Conservation (phyloP, 75 land plant species). For the Chamaecyparis obtusa region DNA sequence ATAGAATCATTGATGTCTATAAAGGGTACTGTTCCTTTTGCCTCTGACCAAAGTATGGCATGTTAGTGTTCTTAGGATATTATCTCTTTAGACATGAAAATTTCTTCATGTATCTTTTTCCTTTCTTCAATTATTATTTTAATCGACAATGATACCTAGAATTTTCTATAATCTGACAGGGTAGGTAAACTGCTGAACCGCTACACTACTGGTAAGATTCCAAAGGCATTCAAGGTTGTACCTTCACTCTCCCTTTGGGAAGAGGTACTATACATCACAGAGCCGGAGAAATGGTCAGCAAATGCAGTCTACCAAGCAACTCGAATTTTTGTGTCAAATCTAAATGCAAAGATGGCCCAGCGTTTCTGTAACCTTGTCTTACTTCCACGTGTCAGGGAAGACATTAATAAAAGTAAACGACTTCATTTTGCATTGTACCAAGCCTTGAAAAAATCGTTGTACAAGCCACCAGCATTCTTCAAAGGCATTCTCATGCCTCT, state of each 20-base stretch:
- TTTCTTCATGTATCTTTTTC: conserved; percentile 4
- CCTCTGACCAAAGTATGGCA: neutral
- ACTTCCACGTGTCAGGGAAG: conserved; percentile 85
- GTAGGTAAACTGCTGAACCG: conserved; percentile 76
- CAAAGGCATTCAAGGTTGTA: conserved; percentile 87
- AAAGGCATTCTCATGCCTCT: conserved; percentile 88
- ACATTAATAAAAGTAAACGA: conserved; percentile 73
- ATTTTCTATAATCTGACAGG: conserved; percentile 26
- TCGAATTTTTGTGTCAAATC: conserved; percentile 87
- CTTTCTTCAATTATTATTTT: neutral
- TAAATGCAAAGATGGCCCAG: conserved; percentile 74
- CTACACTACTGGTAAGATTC: conserved; percentile 86
- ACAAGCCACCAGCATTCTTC: conserved; percentile 89
- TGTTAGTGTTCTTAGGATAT: neutral
- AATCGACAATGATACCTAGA: neutral
- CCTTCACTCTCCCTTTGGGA: conserved; percentile 77
- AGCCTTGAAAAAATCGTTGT: conserved; percentile 78
- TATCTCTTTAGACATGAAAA: neutral
- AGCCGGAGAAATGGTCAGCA: conserved; percentile 96
- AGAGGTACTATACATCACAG: conserved; percentile 80
- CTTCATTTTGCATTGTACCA: conserved; percentile 92
- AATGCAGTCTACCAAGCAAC: conserved; percentile 94
- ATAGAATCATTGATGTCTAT: conserved; percentile 62
- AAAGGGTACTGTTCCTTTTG: conserved; percentile 45
- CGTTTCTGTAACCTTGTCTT: conserved; percentile 83